Percentiles rank a stretch among this genome's conserved stretches.
phyloP scores from a whole-genome alignment of 345 rosid species.

The Citrus reticulata region DNA sequence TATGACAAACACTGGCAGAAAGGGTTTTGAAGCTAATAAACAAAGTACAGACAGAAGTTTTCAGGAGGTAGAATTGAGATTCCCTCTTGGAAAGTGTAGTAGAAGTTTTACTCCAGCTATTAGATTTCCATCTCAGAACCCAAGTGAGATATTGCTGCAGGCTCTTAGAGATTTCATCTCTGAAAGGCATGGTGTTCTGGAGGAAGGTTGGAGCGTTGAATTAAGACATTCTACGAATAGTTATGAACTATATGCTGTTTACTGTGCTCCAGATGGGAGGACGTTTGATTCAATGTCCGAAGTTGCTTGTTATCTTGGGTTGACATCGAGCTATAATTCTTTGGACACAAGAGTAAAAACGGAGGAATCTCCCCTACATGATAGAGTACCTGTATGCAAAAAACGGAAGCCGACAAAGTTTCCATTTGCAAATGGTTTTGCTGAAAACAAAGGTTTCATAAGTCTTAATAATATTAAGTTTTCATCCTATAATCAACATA shows the following conservation, averaged over 20 bases:
- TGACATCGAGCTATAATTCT: slow-evolving; percentile 41
- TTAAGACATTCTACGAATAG: slow-evolving; percentile 45
- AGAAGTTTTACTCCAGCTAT: slow-evolving; percentile 38
- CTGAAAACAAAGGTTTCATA: slow-evolving; percentile 48
- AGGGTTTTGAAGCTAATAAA: slow-evolving; percentile 40
- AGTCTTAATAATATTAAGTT: slow-evolving; percentile 42
- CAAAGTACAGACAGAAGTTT: slow-evolving; percentile 31
- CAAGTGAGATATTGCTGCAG: slow-evolving; percentile 64
- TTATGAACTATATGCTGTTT: slow-evolving; percentile 54
- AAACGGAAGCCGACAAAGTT: slow-evolving; percentile 55
- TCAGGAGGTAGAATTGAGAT: slow-evolving; percentile 43
- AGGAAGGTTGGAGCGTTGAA: slow-evolving; percentile 86
- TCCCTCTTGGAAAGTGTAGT: slow-evolving; percentile 43
- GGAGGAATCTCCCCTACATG: slow-evolving; percentile 51
- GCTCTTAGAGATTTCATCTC: slow-evolving; percentile 72
- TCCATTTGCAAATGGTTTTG: slow-evolving; percentile 43
- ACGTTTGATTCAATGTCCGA: slow-evolving; percentile 71
- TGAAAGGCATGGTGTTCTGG: slow-evolving; percentile 78
- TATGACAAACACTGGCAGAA: slow-evolving; percentile 26
- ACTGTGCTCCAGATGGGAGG: slow-evolving; percentile 79
- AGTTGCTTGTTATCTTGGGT: slow-evolving; percentile 86
- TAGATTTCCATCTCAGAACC: slow-evolving; percentile 55
- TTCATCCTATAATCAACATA: slow-evolving; percentile 33
- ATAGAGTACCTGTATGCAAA: slow-evolving; percentile 44
- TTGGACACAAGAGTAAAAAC: slow-evolving; percentile 42